Evolutionary conservation across 495 filamentous ascomycete genomes (phyloP), one percentile per base, ranked within the genome.

Genomic region (Hypoxylon rickii): DNA sequence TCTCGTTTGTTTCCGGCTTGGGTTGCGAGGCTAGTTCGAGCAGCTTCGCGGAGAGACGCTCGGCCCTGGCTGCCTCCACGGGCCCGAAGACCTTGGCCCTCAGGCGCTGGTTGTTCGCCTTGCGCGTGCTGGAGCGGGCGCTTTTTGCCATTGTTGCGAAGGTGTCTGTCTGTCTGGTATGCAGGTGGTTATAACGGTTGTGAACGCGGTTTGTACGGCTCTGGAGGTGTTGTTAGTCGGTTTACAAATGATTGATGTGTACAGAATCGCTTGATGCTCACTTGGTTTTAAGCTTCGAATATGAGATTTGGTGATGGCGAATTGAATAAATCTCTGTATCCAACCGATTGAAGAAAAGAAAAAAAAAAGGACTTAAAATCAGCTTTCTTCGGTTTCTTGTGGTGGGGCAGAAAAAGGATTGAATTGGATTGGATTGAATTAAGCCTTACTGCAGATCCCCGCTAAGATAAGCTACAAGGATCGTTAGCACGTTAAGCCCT

Each of bases 51-150:
- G 89, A 88, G 12, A 96, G 80, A 61, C 92, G 83, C 69, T 88
- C 84, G 36, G 82, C 86, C 44, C 92, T 81, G 31, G 87, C 91
- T 63, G 78, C 69, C 63, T 90, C 89, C 36, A 85, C 81, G 7
- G 92, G 92, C 0, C 84, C 86, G 68, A 95, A 96, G 52, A 96
- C 83, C 44, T 79, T 85, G 47, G 80, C 76, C 70, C 91, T 90
- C 38, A 96, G 78, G 47, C 78, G 84, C 49, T 82, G 78, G 65
- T 87, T 86, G 74, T 96, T 93, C 59, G 81, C 75, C 78, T 96
- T 96, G 58, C 79, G 81, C 42, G 78, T 74, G 60, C 86, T 90
- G 33, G 91, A 78, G 62, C 92, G 79, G 39, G 86, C 73, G 66
- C 88, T 86, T 64, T 94, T 96, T 2, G 91, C 92, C 92, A 96